Evolutionary conservation across 2,329 filamentous ascomycete genomes (phyloP).

Genomic region (Pyricularia sp.): DNA sequence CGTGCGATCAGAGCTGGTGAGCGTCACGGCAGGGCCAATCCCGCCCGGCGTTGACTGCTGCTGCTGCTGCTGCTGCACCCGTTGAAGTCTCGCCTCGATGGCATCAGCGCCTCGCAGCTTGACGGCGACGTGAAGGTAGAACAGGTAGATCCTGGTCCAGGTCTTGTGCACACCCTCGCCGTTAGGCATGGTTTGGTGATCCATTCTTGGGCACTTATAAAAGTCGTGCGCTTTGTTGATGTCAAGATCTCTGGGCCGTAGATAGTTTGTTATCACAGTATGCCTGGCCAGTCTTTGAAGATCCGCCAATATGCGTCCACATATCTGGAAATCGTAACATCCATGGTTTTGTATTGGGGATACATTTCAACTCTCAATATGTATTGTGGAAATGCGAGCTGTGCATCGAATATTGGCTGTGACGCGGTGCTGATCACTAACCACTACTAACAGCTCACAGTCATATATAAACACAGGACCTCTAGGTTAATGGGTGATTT

Average conservation of each 20-base stretch:
- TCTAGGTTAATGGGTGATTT: not conserved
- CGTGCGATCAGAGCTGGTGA: not conserved
- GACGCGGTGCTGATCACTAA: not conserved
- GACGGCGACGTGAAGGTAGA: slow-evolving; percentile 2
- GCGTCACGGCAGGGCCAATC: not conserved
- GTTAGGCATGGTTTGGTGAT: not conserved
- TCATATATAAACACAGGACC: not conserved
- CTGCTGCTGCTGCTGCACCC: not conserved
- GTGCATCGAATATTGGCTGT: not conserved
- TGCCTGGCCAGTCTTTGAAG: not conserved
- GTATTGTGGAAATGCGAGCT: not conserved
- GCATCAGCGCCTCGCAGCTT: not conserved
- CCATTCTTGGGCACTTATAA: not conserved
- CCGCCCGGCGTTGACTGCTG: not conserved
- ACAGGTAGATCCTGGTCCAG: not conserved
- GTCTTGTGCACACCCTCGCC: not conserved
- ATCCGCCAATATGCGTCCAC: not conserved
- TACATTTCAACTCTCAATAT: not conserved
- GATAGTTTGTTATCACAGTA: not conserved
- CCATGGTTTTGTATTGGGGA: not conserved
- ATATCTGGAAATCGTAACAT: not conserved
- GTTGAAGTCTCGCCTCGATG: not conserved
- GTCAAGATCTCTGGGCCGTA: not conserved
- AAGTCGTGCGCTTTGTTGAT: not conserved
- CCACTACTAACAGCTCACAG: not conserved